phyloP scores from a whole-genome alignment of 2,329 filamentous ascomycete species.

The Fusarium chuoi region DNA sequence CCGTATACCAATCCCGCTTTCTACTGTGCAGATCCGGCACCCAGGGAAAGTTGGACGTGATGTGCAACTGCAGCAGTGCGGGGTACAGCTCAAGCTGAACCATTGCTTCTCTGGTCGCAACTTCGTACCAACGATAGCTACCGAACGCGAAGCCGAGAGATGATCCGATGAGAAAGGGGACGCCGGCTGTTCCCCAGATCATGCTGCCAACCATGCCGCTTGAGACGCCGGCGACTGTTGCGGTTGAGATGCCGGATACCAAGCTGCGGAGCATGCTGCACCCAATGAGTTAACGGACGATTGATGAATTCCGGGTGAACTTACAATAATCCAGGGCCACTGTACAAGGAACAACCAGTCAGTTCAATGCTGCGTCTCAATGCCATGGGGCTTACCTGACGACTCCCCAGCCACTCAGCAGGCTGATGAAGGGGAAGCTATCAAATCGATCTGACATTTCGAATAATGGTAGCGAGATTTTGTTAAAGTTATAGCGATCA shows the following conservation, averaged over 20 bases:
- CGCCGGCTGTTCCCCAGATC: constrained; percentile 4
- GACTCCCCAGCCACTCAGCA: constrained; percentile 10
- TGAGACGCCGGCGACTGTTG: neutral
- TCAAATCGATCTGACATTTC: neutral
- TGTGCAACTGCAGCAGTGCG: neutral
- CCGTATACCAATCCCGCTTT: neutral
- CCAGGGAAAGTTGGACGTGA: constrained; percentile 5
- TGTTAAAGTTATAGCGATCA: accelerated
- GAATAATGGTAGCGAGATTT: accelerated
- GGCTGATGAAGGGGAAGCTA: neutral
- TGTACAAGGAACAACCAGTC: neutral
- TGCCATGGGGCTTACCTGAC: neutral
- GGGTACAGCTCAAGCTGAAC: neutral
- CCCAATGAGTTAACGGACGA: accelerated
- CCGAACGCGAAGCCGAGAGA: neutral
- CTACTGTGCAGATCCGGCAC: neutral
- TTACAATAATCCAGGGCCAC: constrained; percentile 6
- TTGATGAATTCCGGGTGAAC: accelerated
- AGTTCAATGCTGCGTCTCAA: neutral
- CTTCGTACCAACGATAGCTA: constrained; percentile 5
- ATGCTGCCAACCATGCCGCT: constrained; percentile 9
- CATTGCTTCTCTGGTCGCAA: constrained; percentile 3
- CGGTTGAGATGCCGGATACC: constrained; percentile 1
- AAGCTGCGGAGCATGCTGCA: neutral
- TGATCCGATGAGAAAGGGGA: neutral